Base-by-base conservation (phyloP, 345 rosid genomes). In the Hypericum androsaemum region DNA sequence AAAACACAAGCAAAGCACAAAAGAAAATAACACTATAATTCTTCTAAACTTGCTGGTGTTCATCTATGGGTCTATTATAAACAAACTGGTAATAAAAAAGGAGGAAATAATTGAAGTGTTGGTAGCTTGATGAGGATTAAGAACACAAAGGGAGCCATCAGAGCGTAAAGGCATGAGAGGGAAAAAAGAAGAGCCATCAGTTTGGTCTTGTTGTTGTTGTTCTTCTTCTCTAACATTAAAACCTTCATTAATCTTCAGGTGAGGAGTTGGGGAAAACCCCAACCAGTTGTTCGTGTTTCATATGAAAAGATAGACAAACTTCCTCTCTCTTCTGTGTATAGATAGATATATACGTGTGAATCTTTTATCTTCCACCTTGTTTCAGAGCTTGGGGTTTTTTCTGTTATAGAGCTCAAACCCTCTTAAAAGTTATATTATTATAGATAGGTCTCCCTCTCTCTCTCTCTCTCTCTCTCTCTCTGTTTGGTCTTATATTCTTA, bases 231-330 rank as follows among this genome's bases (percentile, higher is more conserved):
- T 46, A 53, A 47, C 57, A 22, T 22, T 22, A 13, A 63, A 68
- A 14, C 42, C 71, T 56, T 74, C 70, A 54, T 67, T 68, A 17
- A 80, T 72, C 60, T 78, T 73, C 65, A 78, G 64, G 71, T 72
- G 81, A 22, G 89, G 94, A 65, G 79, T 67, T 50, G 75, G 66
- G 52, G 95, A 76, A 70, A 85, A 75, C 12, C 86, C 94, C 63
- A 76, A 54, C 94, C 95, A 78, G 36, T 89, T 85, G 57, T 74
- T 83, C 89, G 80, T 88, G 22, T 14, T 7, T 32, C 39, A 43
- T 43, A 40, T 38, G 10, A 50, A 28, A 39, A 42, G 17, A 52
- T 0, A 44, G 32, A 11, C 53, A 36, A 47, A 14, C 37, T 8
- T 45, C 42, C 39, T 32, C n/a, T n/a, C n/a, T 37, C 36, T 2